Evolutionary conservation across 768 basidiomycete species (phyloP).

Genomic region (Astraeus odoratus): DNA sequence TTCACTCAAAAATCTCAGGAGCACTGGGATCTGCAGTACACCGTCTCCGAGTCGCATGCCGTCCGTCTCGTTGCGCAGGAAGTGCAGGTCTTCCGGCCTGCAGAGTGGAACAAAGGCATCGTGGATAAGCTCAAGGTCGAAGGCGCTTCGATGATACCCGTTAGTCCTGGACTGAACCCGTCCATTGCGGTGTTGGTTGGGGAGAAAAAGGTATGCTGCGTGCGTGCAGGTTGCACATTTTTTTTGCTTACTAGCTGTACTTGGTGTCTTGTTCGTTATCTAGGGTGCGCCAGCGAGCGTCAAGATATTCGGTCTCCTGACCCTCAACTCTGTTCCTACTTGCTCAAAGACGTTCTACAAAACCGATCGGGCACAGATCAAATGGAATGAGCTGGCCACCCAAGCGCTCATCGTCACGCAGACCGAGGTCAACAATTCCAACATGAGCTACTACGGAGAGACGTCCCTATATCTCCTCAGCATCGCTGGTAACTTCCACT

Average conservation of each 20-base stretch:
- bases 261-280: background rate
- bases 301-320: slow-evolving; percentile 71
- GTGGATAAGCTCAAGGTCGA: slow-evolving; percentile 80
- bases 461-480: slow-evolving; percentile 91
- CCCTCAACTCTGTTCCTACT: slow-evolving; percentile 57
- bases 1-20: slow-evolving; percentile 91
- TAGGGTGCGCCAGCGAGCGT: slow-evolving; percentile 86
- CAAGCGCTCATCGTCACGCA: slow-evolving; percentile 88
- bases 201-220: slow-evolving; percentile 74
- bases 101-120: slow-evolving; percentile 73
- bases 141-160: slow-evolving; percentile 65
- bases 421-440: slow-evolving; percentile 94
- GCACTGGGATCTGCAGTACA: slow-evolving; percentile 88
- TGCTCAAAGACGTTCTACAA: slow-evolving; percentile 94
- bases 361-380: slow-evolving; percentile 86
- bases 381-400: slow-evolving; percentile 95
- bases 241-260: background rate
- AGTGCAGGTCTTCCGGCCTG: slow-evolving; percentile 77
- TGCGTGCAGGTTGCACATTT: background rate
- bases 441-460: slow-evolving; percentile 98
- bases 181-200: slow-evolving; percentile 88
- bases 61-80: slow-evolving; percentile 74
- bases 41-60: slow-evolving; percentile 82
- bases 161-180: slow-evolving; percentile 83
- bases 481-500: slow-evolving; percentile 90